Evolutionary conservation across 1,139 yeast genomes (phyloP), one percentile per base, ranked within the genome.

Genomic region (Pichia sp.): DNA sequence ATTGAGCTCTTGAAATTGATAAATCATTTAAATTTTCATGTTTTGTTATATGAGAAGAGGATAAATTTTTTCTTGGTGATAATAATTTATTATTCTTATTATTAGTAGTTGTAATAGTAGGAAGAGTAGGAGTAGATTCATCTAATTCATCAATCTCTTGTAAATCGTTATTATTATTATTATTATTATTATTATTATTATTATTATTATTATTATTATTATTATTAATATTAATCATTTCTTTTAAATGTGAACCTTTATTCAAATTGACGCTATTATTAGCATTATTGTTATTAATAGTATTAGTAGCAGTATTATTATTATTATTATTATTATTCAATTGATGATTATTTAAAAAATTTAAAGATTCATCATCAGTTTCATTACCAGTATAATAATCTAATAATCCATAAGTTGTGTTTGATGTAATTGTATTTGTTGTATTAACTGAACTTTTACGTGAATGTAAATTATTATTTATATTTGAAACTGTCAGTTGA

Each of bases 341-440:
- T 16, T 31, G 24, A 9, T 8, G 12, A 11, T 29, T 35, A 27
- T 40, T 30, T 12, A 24, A 20, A 29, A 29, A 8, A 31, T 27
- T 37, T 20, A 27, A 11, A 9, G 25, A 22, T 5, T 35, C 42
- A 29, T 30, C 39, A n/a, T 42, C 45, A 20, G 30, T 39, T 10
- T 39, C 41, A 20, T 29, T 42, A 10, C 27, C 44, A 11, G 38
- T 39, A 11, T 45, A 45, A 11, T 38, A 45, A 31, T 45, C 48
- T n/a, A 45, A 36, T 6, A 45, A 34, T 20, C 41, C 42, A 23
- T 44, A 44, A 1, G 47, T 44, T 2, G 47, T 42, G 8, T 27
- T 37, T 4, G 47, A 35, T 11, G 40, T n/a, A 8, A 28, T 30
- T 5, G 47, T 38, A 3, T 40, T 45, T 5, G 42, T 35, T 4